These are phyloP conservation scores for Epichloe sp. DNA, from an alignment of 2,329 filamentous ascomycete genomes.

Conservation along the genomic window DNA sequence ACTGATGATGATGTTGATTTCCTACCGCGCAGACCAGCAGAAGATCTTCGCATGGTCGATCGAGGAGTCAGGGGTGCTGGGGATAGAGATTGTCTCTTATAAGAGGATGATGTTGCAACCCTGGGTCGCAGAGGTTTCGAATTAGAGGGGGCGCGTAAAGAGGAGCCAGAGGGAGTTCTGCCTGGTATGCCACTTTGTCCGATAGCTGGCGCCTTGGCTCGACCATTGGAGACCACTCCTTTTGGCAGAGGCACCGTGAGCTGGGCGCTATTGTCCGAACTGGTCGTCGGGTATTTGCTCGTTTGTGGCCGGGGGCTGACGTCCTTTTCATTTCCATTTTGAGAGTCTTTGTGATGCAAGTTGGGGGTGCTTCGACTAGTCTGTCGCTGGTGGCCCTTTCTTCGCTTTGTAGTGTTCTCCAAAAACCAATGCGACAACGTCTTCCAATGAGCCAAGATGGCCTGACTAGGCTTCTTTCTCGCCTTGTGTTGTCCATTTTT, in stretches of 20 bases:
- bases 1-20: slow-evolving; percentile 95
- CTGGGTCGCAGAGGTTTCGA: slow-evolving; percentile 14
- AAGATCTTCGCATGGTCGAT: slow-evolving; percentile 71
- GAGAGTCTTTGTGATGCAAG: slow-evolving; percentile 36
- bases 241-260: slow-evolving; percentile 34
- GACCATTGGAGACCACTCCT: slow-evolving; percentile 39
- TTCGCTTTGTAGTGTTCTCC: slow-evolving; percentile 43
- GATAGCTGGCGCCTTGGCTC: slow-evolving; percentile 16
- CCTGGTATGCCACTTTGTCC: slow-evolving; percentile 8
- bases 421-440: slow-evolving; percentile 52
- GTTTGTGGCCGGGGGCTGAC: slow-evolving; percentile 44
- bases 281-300: slow-evolving; percentile 37
- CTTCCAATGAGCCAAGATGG: slow-evolving; percentile 48
- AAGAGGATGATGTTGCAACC: slow-evolving; percentile 25
- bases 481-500: slow-evolving; percentile 29
- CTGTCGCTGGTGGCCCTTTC: slow-evolving; percentile 33
- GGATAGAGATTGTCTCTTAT: slow-evolving; percentile 68
- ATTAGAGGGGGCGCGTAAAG: slow-evolving; percentile 14
- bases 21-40: slow-evolving; percentile 70
- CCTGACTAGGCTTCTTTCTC: slow-evolving; percentile 43
- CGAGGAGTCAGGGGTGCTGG: slow-evolving; percentile 81
- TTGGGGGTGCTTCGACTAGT: slow-evolving; percentile 48
- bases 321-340: slow-evolving; percentile 35
- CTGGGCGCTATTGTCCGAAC: slow-evolving; percentile 18
- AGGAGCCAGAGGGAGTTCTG: slow-evolving; percentile 12